These are phyloP conservation scores for Emericellopsis cladophorae DNA, from an alignment of 2,329 filamentous ascomycete species.

Conservation along the genomic window DNA sequence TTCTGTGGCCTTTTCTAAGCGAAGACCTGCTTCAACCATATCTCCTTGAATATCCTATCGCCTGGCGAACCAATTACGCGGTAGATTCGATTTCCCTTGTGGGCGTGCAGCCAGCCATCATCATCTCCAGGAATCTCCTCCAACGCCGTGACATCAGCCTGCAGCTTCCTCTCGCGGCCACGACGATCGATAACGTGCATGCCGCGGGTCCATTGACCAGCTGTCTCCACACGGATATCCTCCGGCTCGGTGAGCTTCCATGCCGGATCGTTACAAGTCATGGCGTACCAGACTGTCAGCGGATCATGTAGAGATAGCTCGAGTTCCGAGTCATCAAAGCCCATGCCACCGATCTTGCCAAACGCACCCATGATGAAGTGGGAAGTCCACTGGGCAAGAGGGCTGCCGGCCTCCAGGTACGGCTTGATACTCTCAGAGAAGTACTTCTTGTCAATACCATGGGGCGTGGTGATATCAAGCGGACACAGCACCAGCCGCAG, in stretches of 20 bases:
- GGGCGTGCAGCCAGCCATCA: constrained; percentile 60
- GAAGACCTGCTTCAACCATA: constrained; percentile 42
- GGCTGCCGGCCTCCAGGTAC: constrained; percentile 49
- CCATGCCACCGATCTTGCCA: constrained; percentile 51
- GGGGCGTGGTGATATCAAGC: constrained; percentile 63
- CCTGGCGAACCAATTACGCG: constrained; percentile 62
- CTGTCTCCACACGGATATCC: constrained; percentile 81
- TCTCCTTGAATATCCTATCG: constrained; percentile 49
- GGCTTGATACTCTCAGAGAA: constrained; percentile 44
- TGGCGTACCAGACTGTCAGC: constrained; percentile 65
- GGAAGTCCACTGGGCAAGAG: constrained; percentile 60
- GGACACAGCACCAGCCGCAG: constrained; percentile 62
- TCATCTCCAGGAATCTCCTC: constrained; percentile 55
- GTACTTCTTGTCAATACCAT: constrained; percentile 48
- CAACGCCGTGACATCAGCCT: constrained; percentile 25
- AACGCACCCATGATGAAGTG: constrained; percentile 64
- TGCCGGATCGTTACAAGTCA: constrained; percentile 43
- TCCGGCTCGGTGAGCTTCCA: constrained; percentile 51
- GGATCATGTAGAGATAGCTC: constrained; percentile 65
- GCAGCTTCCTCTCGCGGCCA: constrained; percentile 34
- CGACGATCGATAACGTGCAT: constrained; percentile 80
- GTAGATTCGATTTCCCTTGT: constrained; percentile 68
- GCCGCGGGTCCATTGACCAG: constrained; percentile 87
- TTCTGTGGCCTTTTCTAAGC: not conserved
- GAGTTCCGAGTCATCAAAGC: constrained; percentile 42